Percentiles rank a stretch among this genome's conserved stretches.
These are phyloP conservation scores for Xylariales sp. DNA, from an alignment of 2,329 filamentous ascomycete species.

Conservation along the genomic window DNA sequence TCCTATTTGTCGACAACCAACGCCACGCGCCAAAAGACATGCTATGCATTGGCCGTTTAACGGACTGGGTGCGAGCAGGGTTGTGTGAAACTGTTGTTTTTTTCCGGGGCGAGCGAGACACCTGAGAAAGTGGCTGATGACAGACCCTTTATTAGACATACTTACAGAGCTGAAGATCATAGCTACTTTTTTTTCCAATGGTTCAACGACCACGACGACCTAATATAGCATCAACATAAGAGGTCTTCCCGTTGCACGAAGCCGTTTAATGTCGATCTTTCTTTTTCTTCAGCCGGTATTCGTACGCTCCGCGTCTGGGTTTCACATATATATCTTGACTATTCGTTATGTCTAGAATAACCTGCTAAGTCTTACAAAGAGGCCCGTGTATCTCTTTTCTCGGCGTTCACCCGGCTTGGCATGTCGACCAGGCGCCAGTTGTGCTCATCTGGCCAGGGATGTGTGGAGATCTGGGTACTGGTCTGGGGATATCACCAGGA, in stretches of 20 bases:
- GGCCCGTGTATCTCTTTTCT: constrained; percentile 24
- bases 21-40: constrained; percentile 9
- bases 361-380: constrained; percentile 5
- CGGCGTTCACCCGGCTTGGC: constrained; percentile 38
- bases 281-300: constrained; percentile 14
- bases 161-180: constrained; percentile 33
- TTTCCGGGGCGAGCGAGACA: constrained; percentile 19
- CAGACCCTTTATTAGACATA: constrained; percentile 17
- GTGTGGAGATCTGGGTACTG: constrained; percentile 29
- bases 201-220: constrained; percentile 9
- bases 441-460: constrained; percentile 22
- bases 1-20: constrained; percentile 18
- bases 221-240: constrained; percentile 11
- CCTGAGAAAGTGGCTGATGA: constrained; percentile 19
- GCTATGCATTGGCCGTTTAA: constrained; percentile 1
- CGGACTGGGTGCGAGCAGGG: constrained; percentile 1
- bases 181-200: constrained; percentile 6
- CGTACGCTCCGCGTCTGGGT: constrained; percentile 18
- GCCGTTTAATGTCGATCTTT: constrained; percentile 26
- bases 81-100: constrained; percentile 7
- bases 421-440: constrained; percentile 20
- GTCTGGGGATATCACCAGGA: neutral
- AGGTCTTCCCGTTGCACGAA: constrained; percentile 7
- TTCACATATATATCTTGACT: constrained; percentile 26
- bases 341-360: constrained; percentile 4